A percentile compares a stretch with the other conserved stretches of the same genome.
Evolutionary conservation across 352 stramenopile species (phyloP).

Genomic region (Phytopythium ostracodes): DNA sequence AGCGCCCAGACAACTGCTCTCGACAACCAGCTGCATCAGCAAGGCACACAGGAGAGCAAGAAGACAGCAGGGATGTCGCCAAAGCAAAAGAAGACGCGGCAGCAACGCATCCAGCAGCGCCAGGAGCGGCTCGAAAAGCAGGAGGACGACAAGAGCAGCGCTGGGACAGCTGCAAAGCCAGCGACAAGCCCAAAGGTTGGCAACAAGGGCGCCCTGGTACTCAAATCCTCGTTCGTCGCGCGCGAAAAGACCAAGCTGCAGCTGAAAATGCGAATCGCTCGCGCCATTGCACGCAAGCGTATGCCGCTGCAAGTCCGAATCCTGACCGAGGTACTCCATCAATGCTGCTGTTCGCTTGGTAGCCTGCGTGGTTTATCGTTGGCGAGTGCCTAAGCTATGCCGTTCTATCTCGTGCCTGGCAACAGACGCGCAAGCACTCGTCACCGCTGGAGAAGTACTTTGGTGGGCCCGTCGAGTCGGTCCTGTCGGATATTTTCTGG

Average conservation of each 20-base stretch:
- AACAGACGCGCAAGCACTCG: slow-evolving; percentile 35
- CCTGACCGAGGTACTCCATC: slow-evolving; percentile 41
- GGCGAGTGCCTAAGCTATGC: too few relatives aligned
- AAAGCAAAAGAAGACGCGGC: slow-evolving; percentile 31
- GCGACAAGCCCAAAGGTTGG: not conserved
- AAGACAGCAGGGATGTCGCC: not conserved
- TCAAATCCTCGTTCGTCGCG: slow-evolving; percentile 40
- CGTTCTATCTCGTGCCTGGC: not conserved
- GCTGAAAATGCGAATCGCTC: slow-evolving; percentile 46
- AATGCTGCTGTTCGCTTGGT: not conserved
- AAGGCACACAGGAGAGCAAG: not conserved
- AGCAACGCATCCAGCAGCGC: slow-evolving; percentile 47
- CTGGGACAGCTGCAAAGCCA: not conserved
- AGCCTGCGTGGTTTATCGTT: too few relatives aligned
- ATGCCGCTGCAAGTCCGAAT: slow-evolving; percentile 70
- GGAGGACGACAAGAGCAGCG: slow-evolving; percentile 30
- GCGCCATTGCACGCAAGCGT: slow-evolving; percentile 46
- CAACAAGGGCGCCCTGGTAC: slow-evolving; percentile 7
- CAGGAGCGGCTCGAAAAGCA: slow-evolving; percentile 56
- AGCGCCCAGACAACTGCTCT: not conserved
- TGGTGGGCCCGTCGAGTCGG: slow-evolving; percentile 38
- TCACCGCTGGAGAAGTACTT: slow-evolving; percentile 70
- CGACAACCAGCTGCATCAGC: not conserved
- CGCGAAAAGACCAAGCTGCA: slow-evolving; percentile 52
- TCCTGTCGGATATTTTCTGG: slow-evolving; percentile 71